Evolutionary conservation across 2,329 filamentous ascomycete species (phyloP), one percentile per base, ranked within the genome.

Genomic region (Thelonectria discophora): DNA sequence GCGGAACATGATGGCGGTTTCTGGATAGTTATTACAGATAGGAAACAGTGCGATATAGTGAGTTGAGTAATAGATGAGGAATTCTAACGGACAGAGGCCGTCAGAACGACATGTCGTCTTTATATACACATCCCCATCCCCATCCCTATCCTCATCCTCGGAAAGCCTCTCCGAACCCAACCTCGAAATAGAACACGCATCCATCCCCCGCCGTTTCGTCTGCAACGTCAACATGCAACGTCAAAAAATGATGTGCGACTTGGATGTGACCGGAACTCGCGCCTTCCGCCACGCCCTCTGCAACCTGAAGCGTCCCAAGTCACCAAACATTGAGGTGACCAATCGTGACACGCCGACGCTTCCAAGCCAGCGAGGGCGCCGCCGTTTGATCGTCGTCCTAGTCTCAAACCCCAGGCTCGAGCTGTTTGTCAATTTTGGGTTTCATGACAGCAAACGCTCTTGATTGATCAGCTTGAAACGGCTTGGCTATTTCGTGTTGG

Each of bases 1-100:
- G 17, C 51, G 55, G 34, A 64, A 50, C 62, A 64, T 57, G 54
- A 43, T 57, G 39, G 13, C 13, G 39, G n/a, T 45, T 37, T 20
- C 18, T n/a, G 24, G 17, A n/a, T n/a, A n/a, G n/a, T n/a, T n/a
- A n/a, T n/a, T n/a, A n/a, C n/a, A n/a, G n/a, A n/a, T n/a, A n/a
- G n/a, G n/a, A n/a, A n/a, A n/a, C n/a, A n/a, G n/a, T n/a, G n/a
- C n/a, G n/a, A n/a, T n/a, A n/a, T n/a, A n/a, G 42, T 24, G 24
- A 21, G 5, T n/a, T 42, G 11, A n/a, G n/a, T 42, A 8, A 4
- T 39, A 11, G 37, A 39, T 39, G 37, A n/a, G 11, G 39, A 42
- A n/a, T 42, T 42, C 11, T 42, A 9, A n/a, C 9, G 17, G 39
- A 42, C 18, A 9, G 39, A 42, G 17, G 12, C 12, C 17, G 12